A percentile compares a stretch with the other conserved stretches of the same genome.
Conservation (phyloP, 768 basidiomycete genomes). For the Mycena sanguinolenta region DNA sequence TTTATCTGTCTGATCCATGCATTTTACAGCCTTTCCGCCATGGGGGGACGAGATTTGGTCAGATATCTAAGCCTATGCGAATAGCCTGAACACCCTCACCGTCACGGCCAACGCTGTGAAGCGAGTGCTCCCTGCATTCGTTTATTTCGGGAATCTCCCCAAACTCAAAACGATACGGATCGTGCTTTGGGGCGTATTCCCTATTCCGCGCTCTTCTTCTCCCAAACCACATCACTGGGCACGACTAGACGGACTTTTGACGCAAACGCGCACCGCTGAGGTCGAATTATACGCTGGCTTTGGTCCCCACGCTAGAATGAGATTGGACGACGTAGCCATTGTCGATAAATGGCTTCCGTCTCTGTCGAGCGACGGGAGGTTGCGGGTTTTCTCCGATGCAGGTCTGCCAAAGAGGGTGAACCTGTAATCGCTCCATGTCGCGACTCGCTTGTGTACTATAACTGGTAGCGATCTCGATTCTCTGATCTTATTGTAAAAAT, state of each 20-base stretch:
- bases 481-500: no score
- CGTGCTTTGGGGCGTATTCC: neutral
- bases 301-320: neutral
- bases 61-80: neutral
- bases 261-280: neutral
- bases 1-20: neutral
- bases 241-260: neutral
- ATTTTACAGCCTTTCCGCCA: neutral
- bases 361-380: neutral
- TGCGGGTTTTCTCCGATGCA: slow-evolving; percentile 8
- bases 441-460: no score
- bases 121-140: neutral
- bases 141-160: neutral
- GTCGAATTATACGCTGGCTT: neutral
- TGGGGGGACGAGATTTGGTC: neutral
- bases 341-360: neutral
- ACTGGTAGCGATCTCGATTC: no score
- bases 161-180: slow-evolving; percentile 3
- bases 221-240: neutral
- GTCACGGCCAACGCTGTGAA: neutral
- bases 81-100: neutral
- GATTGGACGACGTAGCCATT: neutral
- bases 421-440: no score
- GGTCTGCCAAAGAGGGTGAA: no score
- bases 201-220: no score